Base-by-base conservation (phyloP, 306 rosid species). In the Corylus americana region DNA sequence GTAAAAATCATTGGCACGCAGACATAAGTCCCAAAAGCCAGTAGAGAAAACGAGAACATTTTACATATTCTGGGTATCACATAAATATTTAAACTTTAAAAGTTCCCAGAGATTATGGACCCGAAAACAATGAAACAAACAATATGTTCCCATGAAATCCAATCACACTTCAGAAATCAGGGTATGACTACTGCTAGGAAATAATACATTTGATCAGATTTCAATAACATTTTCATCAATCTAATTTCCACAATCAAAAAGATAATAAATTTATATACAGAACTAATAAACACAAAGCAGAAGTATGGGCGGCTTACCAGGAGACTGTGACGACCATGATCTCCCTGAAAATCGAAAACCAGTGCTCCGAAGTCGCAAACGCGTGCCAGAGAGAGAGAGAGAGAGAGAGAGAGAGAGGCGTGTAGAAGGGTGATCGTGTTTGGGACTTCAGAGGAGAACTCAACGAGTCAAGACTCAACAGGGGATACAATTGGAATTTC, bases 281-380 rank as follows among this genome's bases (percentile, higher is more conserved):
- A 27, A 25, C 42, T 42, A 12, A 80, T 31, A 18, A 57, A 0
- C 10, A 58, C 37, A 25, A 18, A 22, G 2, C 18, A 55, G 55
- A 81, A 55, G 10, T 18, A 18, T 5, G 11, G 62, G 64, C 29
- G 29, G 48, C 77, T 81, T 27, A 81, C 80, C 79, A 47, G 63
- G 72, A 58, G 39, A 58, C 76, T 7, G 44, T 8, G 54, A 73
- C 25, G 50, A 81, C 53, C 73, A 14, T 31, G 37, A 4, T 25
- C 17, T 81, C 14, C 29, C 58, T 12, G 64, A 53, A 70, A 31
- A 44, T 12, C 78, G 69, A 42, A 62, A 29, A 55, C 42, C 57
- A 58, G 69, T 66, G 54, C 22, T 54, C 44, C n/a, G 20, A 55
- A n/a, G 29, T 57, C 8, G 4, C 63, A 57, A 18, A 57, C 31